phyloP scores from a whole-genome alignment of 2,329 filamentous ascomycete species.

The Talaromyces piceae region DNA sequence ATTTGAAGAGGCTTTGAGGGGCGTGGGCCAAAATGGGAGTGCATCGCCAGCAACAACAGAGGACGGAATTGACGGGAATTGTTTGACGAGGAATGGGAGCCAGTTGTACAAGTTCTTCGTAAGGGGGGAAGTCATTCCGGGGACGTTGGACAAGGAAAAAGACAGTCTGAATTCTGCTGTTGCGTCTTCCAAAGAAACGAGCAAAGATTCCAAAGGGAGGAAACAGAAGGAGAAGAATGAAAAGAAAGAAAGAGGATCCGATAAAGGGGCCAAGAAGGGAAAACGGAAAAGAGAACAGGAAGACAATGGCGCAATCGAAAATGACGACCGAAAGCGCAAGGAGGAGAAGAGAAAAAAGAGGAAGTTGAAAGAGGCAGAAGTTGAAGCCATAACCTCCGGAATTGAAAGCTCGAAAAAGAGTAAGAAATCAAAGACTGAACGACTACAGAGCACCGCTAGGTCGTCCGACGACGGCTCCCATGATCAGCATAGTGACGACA shows the following conservation, averaged over 20 bases:
- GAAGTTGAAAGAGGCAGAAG: slow-evolving; percentile 8
- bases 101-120: slow-evolving; percentile 79
- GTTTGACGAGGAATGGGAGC: slow-evolving; percentile 39
- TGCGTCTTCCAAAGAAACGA: slow-evolving; percentile 3
- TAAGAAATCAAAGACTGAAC: slow-evolving; percentile 15
- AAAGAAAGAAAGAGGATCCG: slow-evolving; percentile 26
- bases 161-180: neutral
- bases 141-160: slow-evolving; percentile 46
- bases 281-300: slow-evolving; percentile 15
- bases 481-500: neutral
- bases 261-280: slow-evolving; percentile 13
- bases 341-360: slow-evolving; percentile 18
- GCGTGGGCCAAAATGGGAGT: slow-evolving; percentile 57
- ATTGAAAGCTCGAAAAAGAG: slow-evolving; percentile 16
- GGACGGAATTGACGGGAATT: slow-evolving; percentile 37
- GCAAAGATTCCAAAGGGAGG: slow-evolving; percentile 13
- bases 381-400: neutral
- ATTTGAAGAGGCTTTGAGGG: slow-evolving; percentile 83
- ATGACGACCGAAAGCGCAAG: slow-evolving; percentile 20
- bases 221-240: slow-evolving; percentile 19
- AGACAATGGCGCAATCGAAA: slow-evolving; percentile 17
- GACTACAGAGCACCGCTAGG: neutral
- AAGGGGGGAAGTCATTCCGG: slow-evolving; percentile 66
- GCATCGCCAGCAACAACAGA: slow-evolving; percentile 51
- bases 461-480: neutral